Percentiles rank a stretch among this genome's conserved stretches.
Evolutionary conservation across 768 basidiomycete species (phyloP).

Genomic region (Saitozyma podzolica): DNA sequence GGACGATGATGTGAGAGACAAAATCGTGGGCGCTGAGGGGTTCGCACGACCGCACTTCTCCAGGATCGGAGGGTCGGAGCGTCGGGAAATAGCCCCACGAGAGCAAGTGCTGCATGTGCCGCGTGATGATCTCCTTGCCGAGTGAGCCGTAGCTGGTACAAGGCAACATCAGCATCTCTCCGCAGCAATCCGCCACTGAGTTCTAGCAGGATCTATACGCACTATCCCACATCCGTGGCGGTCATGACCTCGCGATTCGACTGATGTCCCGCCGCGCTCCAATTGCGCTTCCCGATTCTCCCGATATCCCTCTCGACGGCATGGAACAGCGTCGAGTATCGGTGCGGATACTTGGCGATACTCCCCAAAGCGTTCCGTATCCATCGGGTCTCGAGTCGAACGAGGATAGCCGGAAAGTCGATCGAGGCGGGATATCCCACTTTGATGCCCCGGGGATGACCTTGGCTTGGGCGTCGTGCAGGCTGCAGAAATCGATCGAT

Average conservation of each 20-base stretch:
- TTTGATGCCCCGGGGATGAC: slow-evolving; percentile 38
- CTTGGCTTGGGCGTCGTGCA: slow-evolving; percentile 34
- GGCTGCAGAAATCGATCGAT: slow-evolving; percentile 36
- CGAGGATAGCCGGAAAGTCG: slow-evolving; percentile 21
- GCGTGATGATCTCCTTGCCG: slow-evolving; percentile 25
- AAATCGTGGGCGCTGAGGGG: slow-evolving; percentile 74
- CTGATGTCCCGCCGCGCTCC: slow-evolving; percentile 20
- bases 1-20: slow-evolving; percentile 79
- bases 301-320: slow-evolving; percentile 13
- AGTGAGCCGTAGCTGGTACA: slow-evolving; percentile 34
- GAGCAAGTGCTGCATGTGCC: slow-evolving; percentile 25
- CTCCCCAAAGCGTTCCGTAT: slow-evolving; percentile 18
- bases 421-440: slow-evolving; percentile 40
- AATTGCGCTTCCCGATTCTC: slow-evolving; percentile 21
- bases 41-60: not conserved
- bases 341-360: slow-evolving; percentile 23
- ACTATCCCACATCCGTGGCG: slow-evolving; percentile 37
- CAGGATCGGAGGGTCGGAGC: slow-evolving; percentile 1
- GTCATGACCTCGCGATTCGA: slow-evolving; percentile 14
- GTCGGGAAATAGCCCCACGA: slow-evolving; percentile 19
- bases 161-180: slow-evolving; percentile 1
- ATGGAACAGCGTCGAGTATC: slow-evolving; percentile 24
- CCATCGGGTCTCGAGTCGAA: slow-evolving; percentile 21
- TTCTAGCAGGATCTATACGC: slow-evolving; percentile 14
- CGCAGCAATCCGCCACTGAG: not conserved